These are phyloP conservation scores for Bruguiera sexangula DNA, from an alignment of 345 rosid species.

Conservation along the genomic window DNA sequence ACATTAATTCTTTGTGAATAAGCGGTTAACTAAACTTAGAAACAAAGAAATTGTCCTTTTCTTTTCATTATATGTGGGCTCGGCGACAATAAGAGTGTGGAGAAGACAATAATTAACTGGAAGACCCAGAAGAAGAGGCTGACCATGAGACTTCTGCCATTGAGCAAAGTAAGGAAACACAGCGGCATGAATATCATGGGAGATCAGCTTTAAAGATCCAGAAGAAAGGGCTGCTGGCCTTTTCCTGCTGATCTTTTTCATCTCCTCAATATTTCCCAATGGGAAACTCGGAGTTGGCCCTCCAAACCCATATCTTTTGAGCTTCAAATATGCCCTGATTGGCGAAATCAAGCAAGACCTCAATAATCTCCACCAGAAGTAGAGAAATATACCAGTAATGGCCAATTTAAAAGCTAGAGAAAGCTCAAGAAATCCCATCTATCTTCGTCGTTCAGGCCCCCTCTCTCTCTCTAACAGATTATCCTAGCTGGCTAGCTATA, in stretches of 20 bases:
- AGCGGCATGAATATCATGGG: conserved; percentile 75
- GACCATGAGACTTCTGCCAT: conserved; percentile 83
- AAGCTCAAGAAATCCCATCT: conserved; percentile 27
- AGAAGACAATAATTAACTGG: conserved; percentile 12
- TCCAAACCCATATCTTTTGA: conserved; percentile 54
- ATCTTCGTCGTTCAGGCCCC: background rate
- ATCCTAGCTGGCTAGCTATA: no score
- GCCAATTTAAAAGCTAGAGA: conserved; percentile 14
- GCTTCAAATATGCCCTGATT: conserved; percentile 41
- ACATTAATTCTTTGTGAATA: no score
- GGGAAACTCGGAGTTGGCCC: conserved; percentile 88
- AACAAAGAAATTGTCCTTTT: no score
- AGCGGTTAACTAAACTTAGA: no score
- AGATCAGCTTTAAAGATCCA: conserved; percentile 28
- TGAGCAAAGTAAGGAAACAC: conserved; percentile 73
- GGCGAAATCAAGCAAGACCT: conserved; percentile 67
- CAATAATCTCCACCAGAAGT: conserved; percentile 35
- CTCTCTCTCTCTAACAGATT: no score
- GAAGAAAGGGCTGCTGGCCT: conserved; percentile 16
- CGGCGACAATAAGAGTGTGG: background rate
- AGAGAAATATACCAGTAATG: conserved; percentile 23
- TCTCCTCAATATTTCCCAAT: conserved; percentile 68
- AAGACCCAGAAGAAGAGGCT: conserved; percentile 9
- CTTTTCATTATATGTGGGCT: no score
- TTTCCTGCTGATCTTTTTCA: conserved; percentile 37